Conservation (phyloP, 164 flowering plant genomes). For the Tetracentron sinense region DNA sequence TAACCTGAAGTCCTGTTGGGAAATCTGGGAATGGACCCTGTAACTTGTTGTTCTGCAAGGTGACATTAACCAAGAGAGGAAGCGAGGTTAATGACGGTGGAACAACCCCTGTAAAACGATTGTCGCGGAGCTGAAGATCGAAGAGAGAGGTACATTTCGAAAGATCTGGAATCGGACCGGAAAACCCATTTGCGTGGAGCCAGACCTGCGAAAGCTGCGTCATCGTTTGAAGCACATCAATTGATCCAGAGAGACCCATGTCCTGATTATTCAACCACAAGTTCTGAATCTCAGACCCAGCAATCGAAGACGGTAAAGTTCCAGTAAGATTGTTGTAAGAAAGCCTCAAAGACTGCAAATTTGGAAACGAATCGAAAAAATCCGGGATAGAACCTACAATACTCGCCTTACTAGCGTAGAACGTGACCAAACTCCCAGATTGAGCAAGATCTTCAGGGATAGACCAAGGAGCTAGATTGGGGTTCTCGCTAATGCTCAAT, state of each 20-base stretch:
- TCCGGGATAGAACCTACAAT: slow-evolving; percentile 39
- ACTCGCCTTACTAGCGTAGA: slow-evolving; percentile 16
- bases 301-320: slow-evolving; percentile 30
- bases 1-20: slow-evolving; percentile 1
- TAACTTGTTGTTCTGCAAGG: slow-evolving; percentile 48
- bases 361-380: slow-evolving; percentile 26
- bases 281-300: slow-evolving; percentile 24
- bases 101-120: slow-evolving; percentile 43
- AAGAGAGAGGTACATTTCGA: slow-evolving; percentile 29
- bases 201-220: slow-evolving; percentile 38
- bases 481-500: slow-evolving; percentile 29
- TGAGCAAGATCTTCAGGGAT: slow-evolving; percentile 31
- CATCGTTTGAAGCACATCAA: slow-evolving; percentile 41
- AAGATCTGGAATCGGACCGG: slow-evolving; percentile 52
- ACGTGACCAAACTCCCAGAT: slow-evolving; percentile 33
- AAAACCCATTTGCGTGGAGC: slow-evolving; percentile 44
- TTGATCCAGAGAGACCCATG: slow-evolving; percentile 29
- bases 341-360: slow-evolving; percentile 30
- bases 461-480: slow-evolving; percentile 27
- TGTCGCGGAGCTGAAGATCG: slow-evolving; percentile 52
- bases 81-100: slow-evolving; percentile 29
- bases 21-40: slow-evolving; percentile 56
- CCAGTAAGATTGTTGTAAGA: slow-evolving; percentile 56
- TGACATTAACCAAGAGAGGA: slow-evolving; percentile 31
- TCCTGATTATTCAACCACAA: slow-evolving; percentile 46